Evolutionary conservation across 192 early-diverging fungal species (phyloP).

Genomic region (Gonapodya sp.): DNA sequence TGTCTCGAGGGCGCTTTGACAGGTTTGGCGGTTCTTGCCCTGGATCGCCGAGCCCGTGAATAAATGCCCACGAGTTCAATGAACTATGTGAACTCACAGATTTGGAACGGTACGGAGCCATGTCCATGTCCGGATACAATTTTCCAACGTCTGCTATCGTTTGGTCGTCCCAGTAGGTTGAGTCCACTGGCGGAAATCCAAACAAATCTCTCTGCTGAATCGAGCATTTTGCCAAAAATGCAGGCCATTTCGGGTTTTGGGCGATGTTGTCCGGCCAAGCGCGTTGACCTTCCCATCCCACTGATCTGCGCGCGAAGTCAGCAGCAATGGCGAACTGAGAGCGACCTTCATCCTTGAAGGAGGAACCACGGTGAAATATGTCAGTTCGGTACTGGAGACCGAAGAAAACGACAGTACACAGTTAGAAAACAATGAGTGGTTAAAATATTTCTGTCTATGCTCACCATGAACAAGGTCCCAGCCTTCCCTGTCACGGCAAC

Average conservation of each 20-base stretch:
- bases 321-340: not conserved
- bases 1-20: no score
- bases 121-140: constrained; percentile 2
- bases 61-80: no score
- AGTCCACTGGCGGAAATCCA: constrained; percentile 5
- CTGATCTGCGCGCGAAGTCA: not conserved
- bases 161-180: not conserved
- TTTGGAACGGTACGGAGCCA: constrained; percentile 9
- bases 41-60: no score
- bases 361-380: not conserved
- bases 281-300: not conserved
- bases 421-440: not conserved
- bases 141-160: not conserved
- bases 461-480: not conserved
- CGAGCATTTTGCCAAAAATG: not conserved
- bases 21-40: no score
- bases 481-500: constrained; percentile 6
- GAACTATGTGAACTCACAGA: no score
- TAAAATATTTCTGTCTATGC: not conserved
- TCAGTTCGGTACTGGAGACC: not conserved
- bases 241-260: not conserved
- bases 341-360: not conserved
- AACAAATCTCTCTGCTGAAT: not conserved
- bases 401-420: not conserved
- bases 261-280: constrained; percentile 1